Evolutionary conservation across 1,284 basidiomycete genomes (phyloP).

Genomic region (Pterula multifida): DNA sequence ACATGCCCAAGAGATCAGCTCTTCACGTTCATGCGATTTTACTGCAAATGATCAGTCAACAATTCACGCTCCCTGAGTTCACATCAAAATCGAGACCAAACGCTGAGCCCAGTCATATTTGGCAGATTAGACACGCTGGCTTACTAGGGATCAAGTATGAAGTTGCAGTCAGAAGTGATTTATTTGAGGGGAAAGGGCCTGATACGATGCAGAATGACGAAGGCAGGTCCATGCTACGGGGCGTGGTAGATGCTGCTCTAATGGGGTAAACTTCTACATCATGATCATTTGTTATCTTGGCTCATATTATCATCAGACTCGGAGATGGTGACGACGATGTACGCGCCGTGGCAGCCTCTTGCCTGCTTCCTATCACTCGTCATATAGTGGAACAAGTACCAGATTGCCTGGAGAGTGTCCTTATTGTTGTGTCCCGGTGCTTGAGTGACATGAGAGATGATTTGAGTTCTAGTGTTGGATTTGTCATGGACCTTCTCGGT

Average conservation of each 20-base stretch:
- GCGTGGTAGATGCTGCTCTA: conserved; percentile 80
- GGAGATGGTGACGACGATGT: conserved; percentile 95
- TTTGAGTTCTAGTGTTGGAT: conserved; percentile 90
- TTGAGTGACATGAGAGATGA: conserved; percentile 93
- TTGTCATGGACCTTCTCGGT: conserved; percentile 96
- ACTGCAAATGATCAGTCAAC: conserved; percentile 89
- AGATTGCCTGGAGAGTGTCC: conserved; percentile 58
- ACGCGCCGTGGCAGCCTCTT: conserved; percentile 88
- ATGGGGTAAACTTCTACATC: conserved; percentile 63
- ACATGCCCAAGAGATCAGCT: conserved; percentile 74
- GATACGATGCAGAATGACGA: conserved; percentile 23
- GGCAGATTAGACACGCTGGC: conserved; percentile 97
- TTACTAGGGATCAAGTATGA: conserved; percentile 96
- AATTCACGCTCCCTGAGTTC: conserved; percentile 38
- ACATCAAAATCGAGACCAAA: conserved; percentile 24
- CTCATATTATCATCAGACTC: conserved; percentile 37
- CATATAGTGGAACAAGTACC: conserved; percentile 73
- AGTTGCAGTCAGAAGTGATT: conserved; percentile 82
- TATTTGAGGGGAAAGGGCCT: conserved; percentile 40
- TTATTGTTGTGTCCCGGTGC: conserved; percentile 87
- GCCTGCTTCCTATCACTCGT: conserved; percentile 76
- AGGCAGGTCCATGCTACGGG: conserved; percentile 49
- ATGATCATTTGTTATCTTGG: conserved; percentile 8
- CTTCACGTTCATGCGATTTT: conserved; percentile 75
- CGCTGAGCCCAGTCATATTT: conserved; percentile 60